A percentile compares a stretch with the other conserved stretches of the same genome.
Conservation (phyloP, 2,329 filamentous ascomycete genomes). For the Cladosporium colombiae region DNA sequence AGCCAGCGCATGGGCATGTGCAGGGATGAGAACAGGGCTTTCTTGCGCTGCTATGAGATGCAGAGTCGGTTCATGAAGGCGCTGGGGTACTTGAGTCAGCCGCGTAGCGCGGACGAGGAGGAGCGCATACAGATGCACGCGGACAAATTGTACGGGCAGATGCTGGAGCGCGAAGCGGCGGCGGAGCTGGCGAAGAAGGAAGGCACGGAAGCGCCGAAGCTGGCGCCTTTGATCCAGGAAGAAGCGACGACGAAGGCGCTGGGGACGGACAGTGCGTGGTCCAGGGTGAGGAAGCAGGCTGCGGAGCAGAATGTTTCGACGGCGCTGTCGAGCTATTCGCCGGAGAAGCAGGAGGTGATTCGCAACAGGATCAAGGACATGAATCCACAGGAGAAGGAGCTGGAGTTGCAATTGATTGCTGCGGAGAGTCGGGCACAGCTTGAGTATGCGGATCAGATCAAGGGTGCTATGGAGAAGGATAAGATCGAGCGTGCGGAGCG, state of each 20-base stretch:
- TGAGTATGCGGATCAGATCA: conserved; percentile 59
- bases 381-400: conserved; percentile 54
- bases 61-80: conserved; percentile 91
- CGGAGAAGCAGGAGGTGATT: conserved; percentile 58
- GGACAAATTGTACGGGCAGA: conserved; percentile 83
- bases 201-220: conserved; percentile 56
- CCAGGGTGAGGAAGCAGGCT: conserved; percentile 30
- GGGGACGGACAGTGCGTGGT: conserved; percentile 35
- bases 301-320: conserved; percentile 33
- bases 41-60: conserved; percentile 86
- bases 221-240: conserved; percentile 56
- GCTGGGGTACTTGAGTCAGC: conserved; percentile 76
- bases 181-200: conserved; percentile 68
- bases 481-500: conserved; percentile 56
- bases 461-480: conserved; percentile 58
- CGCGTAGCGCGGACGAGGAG: conserved; percentile 67
- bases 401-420: conserved; percentile 65
- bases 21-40: conserved; percentile 70
- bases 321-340: conserved; percentile 54
- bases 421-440: conserved; percentile 63
- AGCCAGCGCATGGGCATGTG: conserved; percentile 76
- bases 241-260: conserved; percentile 32
- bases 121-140: conserved; percentile 94
- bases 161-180: conserved; percentile 77
- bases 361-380: conserved; percentile 43